Evolutionary conservation across 768 basidiomycete species (phyloP).

Genomic region (Suillus placidus): DNA sequence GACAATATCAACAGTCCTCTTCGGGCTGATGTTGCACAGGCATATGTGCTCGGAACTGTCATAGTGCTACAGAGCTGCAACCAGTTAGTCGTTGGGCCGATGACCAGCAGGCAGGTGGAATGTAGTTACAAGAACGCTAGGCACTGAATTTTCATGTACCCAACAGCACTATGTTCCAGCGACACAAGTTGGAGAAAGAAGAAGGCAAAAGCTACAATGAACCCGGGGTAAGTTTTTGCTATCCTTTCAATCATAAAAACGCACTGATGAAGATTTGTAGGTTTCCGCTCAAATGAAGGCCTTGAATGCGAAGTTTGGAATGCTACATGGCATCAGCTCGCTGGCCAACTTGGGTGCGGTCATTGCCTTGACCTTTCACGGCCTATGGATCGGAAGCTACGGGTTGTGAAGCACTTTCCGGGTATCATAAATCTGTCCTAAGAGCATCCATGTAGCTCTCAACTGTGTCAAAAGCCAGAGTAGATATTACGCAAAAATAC

Average conservation of each 20-base stretch:
- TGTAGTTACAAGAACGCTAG: conserved; percentile 3
- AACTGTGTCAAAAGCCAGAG: conserved; percentile 2
- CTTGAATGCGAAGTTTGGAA: conserved; percentile 65
- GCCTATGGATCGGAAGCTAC: conserved; percentile 66
- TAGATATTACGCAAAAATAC: conserved; percentile 36
- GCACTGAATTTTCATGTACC: background rate
- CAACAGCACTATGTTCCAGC: conserved; percentile 71
- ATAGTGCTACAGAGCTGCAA: conserved; percentile 58
- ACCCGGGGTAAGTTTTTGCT: conserved; percentile 50
- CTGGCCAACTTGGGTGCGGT: conserved; percentile 65
- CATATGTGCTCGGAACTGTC: conserved; percentile 54
- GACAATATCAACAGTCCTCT: conserved; percentile 48
- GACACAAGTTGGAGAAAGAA: conserved; percentile 72
- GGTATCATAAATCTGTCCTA: background rate
- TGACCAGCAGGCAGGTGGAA: conserved; percentile 62
- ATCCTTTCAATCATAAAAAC: conserved; percentile 14
- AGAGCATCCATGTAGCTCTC: background rate
- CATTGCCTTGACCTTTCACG: conserved; percentile 65
- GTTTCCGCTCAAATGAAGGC: conserved; percentile 71
- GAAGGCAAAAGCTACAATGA: conserved; percentile 72
- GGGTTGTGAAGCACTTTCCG: conserved; percentile 31
- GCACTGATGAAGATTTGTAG: conserved; percentile 36
- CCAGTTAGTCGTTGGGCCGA: conserved; percentile 69
- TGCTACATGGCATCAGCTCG: conserved; percentile 70
- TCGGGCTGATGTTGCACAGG: conserved; percentile 65